Conservation (phyloP, 2,329 filamentous ascomycete species). For the Thelonectria discophora region DNA sequence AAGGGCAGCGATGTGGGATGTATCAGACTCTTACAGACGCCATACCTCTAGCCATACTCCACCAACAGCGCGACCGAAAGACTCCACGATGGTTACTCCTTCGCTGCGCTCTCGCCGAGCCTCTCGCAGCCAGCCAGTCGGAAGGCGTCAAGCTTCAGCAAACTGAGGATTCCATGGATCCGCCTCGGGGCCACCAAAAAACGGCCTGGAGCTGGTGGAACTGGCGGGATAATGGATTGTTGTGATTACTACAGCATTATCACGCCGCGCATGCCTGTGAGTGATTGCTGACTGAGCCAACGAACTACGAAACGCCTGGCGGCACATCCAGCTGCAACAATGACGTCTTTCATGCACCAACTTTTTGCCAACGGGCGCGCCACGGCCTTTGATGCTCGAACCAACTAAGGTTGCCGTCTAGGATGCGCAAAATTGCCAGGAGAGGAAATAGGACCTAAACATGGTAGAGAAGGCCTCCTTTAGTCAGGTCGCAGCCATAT, state of each 20-base stretch:
- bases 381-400: background rate
- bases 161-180: slow-evolving; percentile 3
- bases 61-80: slow-evolving; percentile 14
- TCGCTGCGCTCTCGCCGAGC: slow-evolving; percentile 17
- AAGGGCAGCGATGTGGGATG: slow-evolving; percentile 11
- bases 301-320: slow-evolving; percentile 5
- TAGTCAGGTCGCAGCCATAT: too few species aligned
- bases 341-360: slow-evolving; percentile 36
- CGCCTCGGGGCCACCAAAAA: slow-evolving; percentile 2
- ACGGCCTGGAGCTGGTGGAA: slow-evolving; percentile 11
- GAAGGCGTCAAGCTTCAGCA: slow-evolving; percentile 18
- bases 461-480: background rate
- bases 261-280: slow-evolving; percentile 32
- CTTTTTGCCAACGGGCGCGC: background rate
- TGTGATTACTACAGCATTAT: slow-evolving; percentile 33
- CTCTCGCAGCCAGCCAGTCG: slow-evolving; percentile 18
- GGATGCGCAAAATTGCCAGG: background rate
- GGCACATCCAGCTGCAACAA: slow-evolving; percentile 22
- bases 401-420: slow-evolving; percentile 35
- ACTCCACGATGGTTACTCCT: slow-evolving; percentile 1
- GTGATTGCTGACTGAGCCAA: slow-evolving; percentile 26
- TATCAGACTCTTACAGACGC: too few species aligned
- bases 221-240: slow-evolving; percentile 13
- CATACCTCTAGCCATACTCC: too few species aligned
- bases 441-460: background rate